These are phyloP conservation scores for Lavandula angustifolia DNA, from an alignment of 257 asterid species.

Conservation along the genomic window DNA sequence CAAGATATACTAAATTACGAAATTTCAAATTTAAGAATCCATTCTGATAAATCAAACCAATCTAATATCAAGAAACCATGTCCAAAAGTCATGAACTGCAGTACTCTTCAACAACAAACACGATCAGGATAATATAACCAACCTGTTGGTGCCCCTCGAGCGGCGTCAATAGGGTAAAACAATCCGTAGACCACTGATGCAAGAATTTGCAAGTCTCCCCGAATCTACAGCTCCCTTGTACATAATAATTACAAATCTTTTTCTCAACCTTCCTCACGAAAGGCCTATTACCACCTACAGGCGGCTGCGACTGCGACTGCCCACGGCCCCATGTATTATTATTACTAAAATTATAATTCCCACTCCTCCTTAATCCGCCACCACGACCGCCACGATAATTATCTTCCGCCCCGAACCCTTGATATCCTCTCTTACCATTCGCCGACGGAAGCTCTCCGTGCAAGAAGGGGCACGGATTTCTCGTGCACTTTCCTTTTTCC, in stretches of 20 bases:
- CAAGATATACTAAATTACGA: slow-evolving; percentile 4
- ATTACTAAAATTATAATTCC: slow-evolving; percentile 60
- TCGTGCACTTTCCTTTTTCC: slow-evolving; percentile 84
- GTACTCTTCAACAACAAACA: slow-evolving; percentile 12
- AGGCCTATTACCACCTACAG: slow-evolving; percentile 33
- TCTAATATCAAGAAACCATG: not conserved
- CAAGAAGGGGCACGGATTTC: slow-evolving; percentile 68
- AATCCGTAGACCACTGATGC: slow-evolving; percentile 87
- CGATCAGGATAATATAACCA: slow-evolving; percentile 8
- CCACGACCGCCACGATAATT: slow-evolving; percentile 47
- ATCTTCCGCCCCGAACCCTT: slow-evolving; percentile 69
- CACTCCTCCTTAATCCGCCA: slow-evolving; percentile 60
- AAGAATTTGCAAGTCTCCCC: slow-evolving; percentile 74
- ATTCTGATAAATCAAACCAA: slow-evolving; percentile 16
- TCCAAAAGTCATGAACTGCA: slow-evolving; percentile 16
- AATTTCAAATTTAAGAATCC: not conserved
- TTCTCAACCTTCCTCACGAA: slow-evolving; percentile 60
- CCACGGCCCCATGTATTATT: slow-evolving; percentile 58
- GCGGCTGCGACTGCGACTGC: slow-evolving; percentile 48
- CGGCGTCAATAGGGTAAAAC: slow-evolving; percentile 65
- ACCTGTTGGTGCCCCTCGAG: slow-evolving; percentile 95
- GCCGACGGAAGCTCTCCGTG: slow-evolving; percentile 70
- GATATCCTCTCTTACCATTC: slow-evolving; percentile 68
- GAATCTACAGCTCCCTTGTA: slow-evolving; percentile 70
- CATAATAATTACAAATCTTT: slow-evolving; percentile 62